Conservation (phyloP, 2,329 filamentous ascomycete genomes). For the Westerdykella sp. region DNA sequence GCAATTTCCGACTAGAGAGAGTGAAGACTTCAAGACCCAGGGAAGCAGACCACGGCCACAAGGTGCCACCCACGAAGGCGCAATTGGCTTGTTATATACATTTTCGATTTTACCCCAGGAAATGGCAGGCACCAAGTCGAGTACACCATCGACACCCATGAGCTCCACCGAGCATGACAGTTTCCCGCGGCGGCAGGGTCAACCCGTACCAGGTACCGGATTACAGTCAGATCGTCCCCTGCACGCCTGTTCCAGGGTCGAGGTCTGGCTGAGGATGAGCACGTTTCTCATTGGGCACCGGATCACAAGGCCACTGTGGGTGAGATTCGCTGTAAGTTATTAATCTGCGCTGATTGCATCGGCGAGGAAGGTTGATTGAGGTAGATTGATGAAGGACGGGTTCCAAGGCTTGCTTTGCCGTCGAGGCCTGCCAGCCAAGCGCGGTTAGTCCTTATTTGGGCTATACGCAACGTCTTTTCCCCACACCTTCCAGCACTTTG, state of each 20-base stretch:
- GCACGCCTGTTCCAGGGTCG: slow-evolving; percentile 11
- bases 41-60: slow-evolving; percentile 22
- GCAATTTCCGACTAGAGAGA: slow-evolving; percentile 10
- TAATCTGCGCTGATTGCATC: slow-evolving; percentile 27
- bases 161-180: slow-evolving; percentile 17
- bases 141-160: slow-evolving; percentile 15
- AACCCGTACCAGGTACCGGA: slow-evolving; percentile 26
- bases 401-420: slow-evolving; percentile 25
- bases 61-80: slow-evolving; percentile 16
- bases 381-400: slow-evolving; percentile 34
- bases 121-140: slow-evolving; percentile 7
- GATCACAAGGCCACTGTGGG: slow-evolving; percentile 16
- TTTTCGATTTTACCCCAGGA: slow-evolving; percentile 18
- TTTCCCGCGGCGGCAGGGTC: slow-evolving; percentile 11
- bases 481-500: neutral
- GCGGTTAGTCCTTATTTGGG: slow-evolving; percentile 9
- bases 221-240: slow-evolving; percentile 10
- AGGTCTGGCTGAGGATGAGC: slow-evolving; percentile 23
- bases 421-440: slow-evolving; percentile 8
- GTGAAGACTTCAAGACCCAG: slow-evolving; percentile 5
- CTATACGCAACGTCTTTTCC: neutral
- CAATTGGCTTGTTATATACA: slow-evolving; percentile 24
- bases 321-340: slow-evolving; percentile 17
- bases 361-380: slow-evolving; percentile 28
- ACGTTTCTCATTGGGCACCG: slow-evolving; percentile 18